Evolutionary conservation across 2,329 filamentous ascomycete species (phyloP).

Genomic region (Pyrenochaeta sp.): DNA sequence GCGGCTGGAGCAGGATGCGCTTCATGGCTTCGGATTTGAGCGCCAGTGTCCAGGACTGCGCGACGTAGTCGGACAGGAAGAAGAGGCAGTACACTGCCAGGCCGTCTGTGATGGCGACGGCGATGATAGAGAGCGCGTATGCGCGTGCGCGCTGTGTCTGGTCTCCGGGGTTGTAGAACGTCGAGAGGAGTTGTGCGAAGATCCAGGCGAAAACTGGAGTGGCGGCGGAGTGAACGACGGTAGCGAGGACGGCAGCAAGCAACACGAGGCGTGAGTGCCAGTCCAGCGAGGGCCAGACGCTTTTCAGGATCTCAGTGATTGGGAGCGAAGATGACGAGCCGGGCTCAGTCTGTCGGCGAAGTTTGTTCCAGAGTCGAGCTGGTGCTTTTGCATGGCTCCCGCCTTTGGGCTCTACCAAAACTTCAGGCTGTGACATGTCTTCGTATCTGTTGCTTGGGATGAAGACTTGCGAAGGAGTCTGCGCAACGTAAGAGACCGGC

Average conservation of each 20-base stretch:
- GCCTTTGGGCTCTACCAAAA: not conserved
- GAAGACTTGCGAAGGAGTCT: no score
- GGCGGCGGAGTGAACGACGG: slow-evolving; percentile 69
- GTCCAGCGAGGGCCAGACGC: slow-evolving; percentile 73
- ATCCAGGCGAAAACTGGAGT: slow-evolving; percentile 79
- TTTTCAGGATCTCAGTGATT: slow-evolving; percentile 67
- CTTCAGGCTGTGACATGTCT: slow-evolving; percentile 5
- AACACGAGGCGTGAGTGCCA: slow-evolving; percentile 62
- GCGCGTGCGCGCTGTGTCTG: slow-evolving; percentile 61
- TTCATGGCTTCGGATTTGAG: slow-evolving; percentile 73
- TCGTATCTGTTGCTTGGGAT: no score
- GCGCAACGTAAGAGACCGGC: slow-evolving; percentile 2
- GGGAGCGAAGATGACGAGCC: no score
- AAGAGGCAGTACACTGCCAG: slow-evolving; percentile 70
- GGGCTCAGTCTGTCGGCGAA: slow-evolving; percentile 5
- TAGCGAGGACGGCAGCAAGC: slow-evolving; percentile 66
- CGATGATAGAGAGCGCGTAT: slow-evolving; percentile 76
- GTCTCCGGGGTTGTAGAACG: slow-evolving; percentile 67
- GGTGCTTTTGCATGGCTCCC: no score
- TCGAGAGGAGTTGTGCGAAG: slow-evolving; percentile 74
- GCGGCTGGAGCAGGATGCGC: slow-evolving; percentile 76
- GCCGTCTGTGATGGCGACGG: slow-evolving; percentile 72
- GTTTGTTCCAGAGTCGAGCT: no score
- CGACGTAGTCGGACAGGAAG: slow-evolving; percentile 74
- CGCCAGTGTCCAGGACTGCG: slow-evolving; percentile 77